Conservation (phyloP, 495 filamentous ascomycete species). For the Trypethelium eluteriae region DNA sequence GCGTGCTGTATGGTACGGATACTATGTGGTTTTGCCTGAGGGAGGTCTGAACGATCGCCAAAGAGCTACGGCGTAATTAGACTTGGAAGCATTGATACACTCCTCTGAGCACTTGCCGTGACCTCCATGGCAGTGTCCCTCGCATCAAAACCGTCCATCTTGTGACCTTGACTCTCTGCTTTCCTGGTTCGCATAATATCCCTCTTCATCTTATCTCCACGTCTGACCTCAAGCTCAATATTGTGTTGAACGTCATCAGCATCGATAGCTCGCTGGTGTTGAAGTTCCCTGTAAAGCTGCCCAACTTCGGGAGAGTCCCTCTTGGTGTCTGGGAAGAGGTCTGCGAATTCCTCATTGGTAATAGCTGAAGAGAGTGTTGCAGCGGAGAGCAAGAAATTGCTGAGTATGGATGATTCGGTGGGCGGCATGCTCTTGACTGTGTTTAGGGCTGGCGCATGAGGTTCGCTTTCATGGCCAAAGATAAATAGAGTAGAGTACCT, state of each 20-base stretch:
- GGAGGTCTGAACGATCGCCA: constrained; percentile 44
- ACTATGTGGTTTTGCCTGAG: constrained; percentile 47
- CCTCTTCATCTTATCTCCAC: constrained; percentile 54
- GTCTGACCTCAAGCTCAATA: constrained; percentile 58
- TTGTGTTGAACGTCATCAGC: constrained; percentile 60
- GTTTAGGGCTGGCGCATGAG: no score
- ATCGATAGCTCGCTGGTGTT: constrained; percentile 59
- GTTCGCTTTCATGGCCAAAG: no score
- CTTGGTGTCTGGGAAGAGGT: constrained; percentile 63
- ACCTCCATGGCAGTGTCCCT: constrained; percentile 51
- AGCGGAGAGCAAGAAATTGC: constrained; percentile 68
- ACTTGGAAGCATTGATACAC: background rate
- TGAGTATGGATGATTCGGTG: constrained; percentile 63
- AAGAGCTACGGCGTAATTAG: constrained; percentile 47
- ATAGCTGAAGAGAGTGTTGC: constrained; percentile 64
- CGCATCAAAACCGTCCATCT: constrained; percentile 46
- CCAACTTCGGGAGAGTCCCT: constrained; percentile 65
- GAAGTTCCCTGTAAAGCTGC: constrained; percentile 70
- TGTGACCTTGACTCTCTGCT: constrained; percentile 43
- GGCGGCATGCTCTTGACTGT: constrained; percentile 50
- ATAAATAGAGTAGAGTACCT: background rate
- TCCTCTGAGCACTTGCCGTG: background rate
- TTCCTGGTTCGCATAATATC: constrained; percentile 51
- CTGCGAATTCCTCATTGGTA: constrained; percentile 64
- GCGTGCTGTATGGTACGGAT: constrained; percentile 56